phyloP scores from a whole-genome alignment of 495 filamentous ascomycete genomes.

The Tetracladium setigerum region DNA sequence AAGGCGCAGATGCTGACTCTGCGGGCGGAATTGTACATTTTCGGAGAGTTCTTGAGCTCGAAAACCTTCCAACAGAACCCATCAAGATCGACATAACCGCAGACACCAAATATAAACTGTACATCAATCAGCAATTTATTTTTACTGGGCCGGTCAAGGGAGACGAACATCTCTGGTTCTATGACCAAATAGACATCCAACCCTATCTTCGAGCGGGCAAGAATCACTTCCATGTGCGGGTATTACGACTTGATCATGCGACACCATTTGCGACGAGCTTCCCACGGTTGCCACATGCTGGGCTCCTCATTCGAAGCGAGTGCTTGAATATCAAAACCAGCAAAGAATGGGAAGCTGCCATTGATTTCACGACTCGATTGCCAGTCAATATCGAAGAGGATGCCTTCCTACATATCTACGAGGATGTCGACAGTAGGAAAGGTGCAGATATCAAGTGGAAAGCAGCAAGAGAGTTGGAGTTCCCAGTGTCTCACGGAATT shows the following conservation, averaged over 20 bases:
- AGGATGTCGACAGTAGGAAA: not conserved
- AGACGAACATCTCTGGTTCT: slow-evolving; percentile 6
- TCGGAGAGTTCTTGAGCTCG: not conserved
- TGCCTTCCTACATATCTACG: slow-evolving; percentile 6
- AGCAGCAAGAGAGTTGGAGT: not conserved
- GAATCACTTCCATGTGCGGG: not conserved
- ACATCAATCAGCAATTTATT: not conserved
- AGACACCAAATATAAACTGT: slow-evolving; percentile 3
- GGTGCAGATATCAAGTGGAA: not conserved
- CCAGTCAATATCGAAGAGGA: not conserved
- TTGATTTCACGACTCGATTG: not conserved
- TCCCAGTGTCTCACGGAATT: not conserved
- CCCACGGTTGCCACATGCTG: not conserved
- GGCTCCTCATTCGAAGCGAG: too few relatives aligned
- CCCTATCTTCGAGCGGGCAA: not conserved
- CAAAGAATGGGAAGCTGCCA: slow-evolving; percentile 3
- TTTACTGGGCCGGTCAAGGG: slow-evolving; percentile 1
- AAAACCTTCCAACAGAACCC: slow-evolving; percentile 2
- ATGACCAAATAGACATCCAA: too few relatives aligned
- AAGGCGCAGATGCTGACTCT: too few relatives aligned
- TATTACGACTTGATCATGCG: not conserved
- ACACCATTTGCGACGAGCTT: not conserved
- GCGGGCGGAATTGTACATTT: too few relatives aligned
- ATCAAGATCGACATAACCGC: not conserved
- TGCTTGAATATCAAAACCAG: not conserved